Base-by-base conservation (phyloP, 768 basidiomycete genomes). In the Polyporus arcularius region DNA sequence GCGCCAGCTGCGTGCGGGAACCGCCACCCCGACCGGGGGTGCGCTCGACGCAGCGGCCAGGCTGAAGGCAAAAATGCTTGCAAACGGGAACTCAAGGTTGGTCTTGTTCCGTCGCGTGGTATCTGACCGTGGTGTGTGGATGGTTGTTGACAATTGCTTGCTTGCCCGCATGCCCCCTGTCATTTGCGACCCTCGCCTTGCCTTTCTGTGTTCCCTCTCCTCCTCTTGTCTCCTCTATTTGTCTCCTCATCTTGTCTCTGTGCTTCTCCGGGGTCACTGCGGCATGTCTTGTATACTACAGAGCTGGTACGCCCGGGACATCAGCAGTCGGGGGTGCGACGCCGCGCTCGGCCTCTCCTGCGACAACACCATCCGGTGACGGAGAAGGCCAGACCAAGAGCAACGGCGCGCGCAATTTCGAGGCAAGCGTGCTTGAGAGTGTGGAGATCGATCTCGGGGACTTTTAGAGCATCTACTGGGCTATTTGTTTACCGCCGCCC, bases 371-470 rank as follows among this genome's bases (percentile, higher is more conserved):
- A 11, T 30, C 46, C 12, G 63, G 69, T n/a, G 49, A 35, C 35
- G 35, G 35, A 6, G 35, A 35, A 35, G 35, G 64, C 6, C 55
- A 68, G 5, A 54, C 67, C 35, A 66, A 66, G 55, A 69, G 75
- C 52, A 58, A 41, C 40, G 53, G 47, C 59, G 80, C 81, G 67
- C 75, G 76, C 18, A 78, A 79, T 38, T 78, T 88, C 54, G 85
- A 87, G 68, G 77, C 82, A 5, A 76, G 80, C 18, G 71, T 90
- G 41, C 81, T 89, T 64, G 85, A 88, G 50, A 80, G 80, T 31
- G 80, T 92, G 65, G 89, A 92, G 64, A 80, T 92, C 60, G 89
- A 92, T 71, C 76, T 92, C 47, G 90, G 90, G 53, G 90, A 92
- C 73, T 92, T 92, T 72, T 92, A 77, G 73, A 48, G 7, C 35